A percentile compares a stretch with the other conserved stretches of the same genome.
phyloP scores from a whole-genome alignment of 2,329 filamentous ascomycete genomes.

The Cladosporium sp. region DNA sequence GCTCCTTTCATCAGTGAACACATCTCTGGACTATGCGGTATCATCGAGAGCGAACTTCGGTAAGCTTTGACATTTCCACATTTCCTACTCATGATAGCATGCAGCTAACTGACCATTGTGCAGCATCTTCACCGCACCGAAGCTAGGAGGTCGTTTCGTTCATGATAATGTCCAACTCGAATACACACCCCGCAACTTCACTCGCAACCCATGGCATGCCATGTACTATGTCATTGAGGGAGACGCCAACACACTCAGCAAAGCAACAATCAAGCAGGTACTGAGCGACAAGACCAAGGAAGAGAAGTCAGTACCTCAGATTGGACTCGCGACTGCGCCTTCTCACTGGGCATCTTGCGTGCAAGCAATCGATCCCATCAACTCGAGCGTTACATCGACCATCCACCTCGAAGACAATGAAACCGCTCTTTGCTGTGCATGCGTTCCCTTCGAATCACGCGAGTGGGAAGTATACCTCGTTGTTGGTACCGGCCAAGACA shows the following conservation, averaged over 20 bases:
- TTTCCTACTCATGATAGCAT: not conserved
- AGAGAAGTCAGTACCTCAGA: constrained; percentile 11
- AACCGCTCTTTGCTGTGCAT: constrained; percentile 80
- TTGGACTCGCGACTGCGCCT: constrained; percentile 80
- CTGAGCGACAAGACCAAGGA: constrained; percentile 3
- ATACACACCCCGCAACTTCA: constrained; percentile 86
- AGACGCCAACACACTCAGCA: constrained; percentile 86
- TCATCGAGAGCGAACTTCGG: constrained; percentile 19
- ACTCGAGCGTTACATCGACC: constrained; percentile 56
- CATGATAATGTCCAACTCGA: constrained; percentile 83
- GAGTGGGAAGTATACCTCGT: constrained; percentile 89
- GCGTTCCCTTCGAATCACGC: constrained; percentile 83
- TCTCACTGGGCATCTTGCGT: constrained; percentile 97
- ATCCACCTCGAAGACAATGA: constrained; percentile 88
- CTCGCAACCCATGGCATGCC: constrained; percentile 82
- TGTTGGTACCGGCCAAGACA: constrained; percentile 90
- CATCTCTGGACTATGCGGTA: constrained; percentile 40
- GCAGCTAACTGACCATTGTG: not conserved
- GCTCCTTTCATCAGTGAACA: constrained; percentile 97
- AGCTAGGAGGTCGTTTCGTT: constrained; percentile 79
- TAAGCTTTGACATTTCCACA: constrained; percentile 1
- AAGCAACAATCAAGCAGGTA: constrained; percentile 59
- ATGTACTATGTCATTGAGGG: constrained; percentile 93
- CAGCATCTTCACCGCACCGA: constrained; percentile 88
- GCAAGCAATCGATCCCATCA: constrained; percentile 79